Percentiles rank a stretch among this genome's conserved stretches.
Conservation (phyloP, 768 basidiomycete species). For the Phanerodontia chrysosporium region DNA sequence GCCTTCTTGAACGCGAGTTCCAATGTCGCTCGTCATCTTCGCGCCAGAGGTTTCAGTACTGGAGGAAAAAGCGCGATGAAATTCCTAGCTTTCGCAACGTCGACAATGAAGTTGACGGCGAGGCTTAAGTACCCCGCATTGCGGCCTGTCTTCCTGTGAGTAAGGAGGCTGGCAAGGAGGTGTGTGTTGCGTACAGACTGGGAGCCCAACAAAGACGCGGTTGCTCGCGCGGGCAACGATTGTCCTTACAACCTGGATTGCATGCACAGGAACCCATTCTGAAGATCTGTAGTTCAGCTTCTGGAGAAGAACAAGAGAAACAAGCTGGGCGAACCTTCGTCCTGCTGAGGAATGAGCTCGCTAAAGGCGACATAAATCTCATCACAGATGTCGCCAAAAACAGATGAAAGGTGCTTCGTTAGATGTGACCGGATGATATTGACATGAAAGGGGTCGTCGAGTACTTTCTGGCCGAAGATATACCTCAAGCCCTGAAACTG, state of each 20-base stretch:
- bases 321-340: not conserved
- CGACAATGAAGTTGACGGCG: constrained; percentile 27
- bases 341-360: constrained; percentile 11
- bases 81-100: constrained; percentile 19
- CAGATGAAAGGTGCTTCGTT: not conserved
- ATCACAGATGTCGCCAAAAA: constrained; percentile 19
- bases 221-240: constrained; percentile 40
- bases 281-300: not conserved
- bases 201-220: constrained; percentile 46
- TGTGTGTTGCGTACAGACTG: constrained; percentile 32
- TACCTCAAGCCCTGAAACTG: not conserved
- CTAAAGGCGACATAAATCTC: constrained; percentile 17
- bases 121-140: constrained; percentile 33
- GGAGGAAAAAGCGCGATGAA: constrained; percentile 29
- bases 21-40: not conserved
- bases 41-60: constrained; percentile 21
- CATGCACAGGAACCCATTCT: constrained; percentile 11
- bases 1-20: not conserved
- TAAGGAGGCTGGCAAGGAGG: not conserved
- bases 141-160: constrained; percentile 28
- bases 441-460: constrained; percentile 28
- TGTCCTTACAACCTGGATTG: constrained; percentile 16
- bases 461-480: not conserved
- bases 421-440: constrained; percentile 2
- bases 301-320: not conserved